Base-by-base conservation (phyloP, 805 yeast genomes). In the Starmerella bombi region DNA sequence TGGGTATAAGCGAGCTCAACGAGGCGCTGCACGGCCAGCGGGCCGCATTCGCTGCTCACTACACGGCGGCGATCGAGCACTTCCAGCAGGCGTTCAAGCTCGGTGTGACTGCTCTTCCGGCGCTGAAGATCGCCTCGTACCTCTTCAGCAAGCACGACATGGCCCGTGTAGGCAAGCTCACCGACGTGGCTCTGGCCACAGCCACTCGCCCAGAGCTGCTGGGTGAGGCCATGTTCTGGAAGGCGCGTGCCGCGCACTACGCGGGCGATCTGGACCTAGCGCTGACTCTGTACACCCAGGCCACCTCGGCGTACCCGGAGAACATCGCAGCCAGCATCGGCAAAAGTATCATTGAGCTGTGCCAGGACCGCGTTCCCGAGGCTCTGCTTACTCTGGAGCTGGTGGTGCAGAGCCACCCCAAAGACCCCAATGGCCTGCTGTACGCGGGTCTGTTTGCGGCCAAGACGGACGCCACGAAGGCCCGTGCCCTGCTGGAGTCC, bases 361-460 rank as follows among this genome's bases (percentile, higher is more conserved):
- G 75, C 39, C 77, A 86, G 56, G 77, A 77, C 35, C 38, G 45
- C 14, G 72, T 80, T 9, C 85, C 82, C 52, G 96, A 86, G 56
- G 91, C 97, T 10, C 74, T 80, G 49, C 69, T 86, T 48, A 75
- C 94, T 0, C 80, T 83, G 53, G 97, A 88, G 56, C 72, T 73
- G 34, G 65, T 83, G 34, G 69, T 77, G 42, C 75, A 77, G 50
- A 63, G 70, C 15, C 70, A 76, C 52, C 77, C 82, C 18, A 78
- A 75, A 53, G 69, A 80, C 37, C 63, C 78, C 32, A 95, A 86
- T 59, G 78, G 80, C 2, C 70, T 73, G 46, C 50, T 64, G 32
- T 70, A 84, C 31, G 63, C 85, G 28, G 97, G 97, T 21, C 31
- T 46, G 15, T 45, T 46, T 18, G 38, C 40, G 15, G 45, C 37